phyloP scores from a whole-genome alignment of 2,329 filamentous ascomycete genomes.

The Lanzia echinophila region DNA sequence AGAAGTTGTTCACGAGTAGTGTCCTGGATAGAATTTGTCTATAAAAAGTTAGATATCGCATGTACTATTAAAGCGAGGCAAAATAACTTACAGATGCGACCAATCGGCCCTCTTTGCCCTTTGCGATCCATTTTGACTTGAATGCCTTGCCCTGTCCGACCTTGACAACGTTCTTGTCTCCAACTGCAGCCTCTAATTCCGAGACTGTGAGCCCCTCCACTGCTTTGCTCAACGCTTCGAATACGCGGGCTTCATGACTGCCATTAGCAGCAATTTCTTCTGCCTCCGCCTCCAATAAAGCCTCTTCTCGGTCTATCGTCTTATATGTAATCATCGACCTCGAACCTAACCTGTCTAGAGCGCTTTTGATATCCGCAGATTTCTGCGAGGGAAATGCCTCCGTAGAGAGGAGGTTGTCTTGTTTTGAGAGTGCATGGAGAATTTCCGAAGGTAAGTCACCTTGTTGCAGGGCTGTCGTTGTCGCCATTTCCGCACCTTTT shows the following conservation, averaged over 20 bases:
- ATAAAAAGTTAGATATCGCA: conserved; percentile 12
- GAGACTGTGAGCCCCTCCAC: conserved; percentile 75
- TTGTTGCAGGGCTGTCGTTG: conserved; percentile 33
- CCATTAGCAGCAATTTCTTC: conserved; percentile 66
- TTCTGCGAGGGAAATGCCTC: conserved; percentile 62
- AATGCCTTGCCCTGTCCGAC: conserved; percentile 94
- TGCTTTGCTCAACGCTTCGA: conserved; percentile 63
- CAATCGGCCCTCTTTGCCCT: conserved; percentile 51
- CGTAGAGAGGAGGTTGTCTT: conserved; percentile 59
- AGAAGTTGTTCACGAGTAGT: conserved; percentile 69
- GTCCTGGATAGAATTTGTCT: conserved; percentile 70
- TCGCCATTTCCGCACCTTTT: conserved; percentile 35
- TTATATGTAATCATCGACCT: conserved; percentile 85
- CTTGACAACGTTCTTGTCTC: conserved; percentile 67
- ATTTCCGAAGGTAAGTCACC: conserved; percentile 57
- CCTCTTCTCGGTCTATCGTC: conserved; percentile 72
- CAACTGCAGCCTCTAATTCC: conserved; percentile 63
- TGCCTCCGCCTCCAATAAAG: conserved; percentile 67
- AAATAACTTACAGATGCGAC: conserved; percentile 42
- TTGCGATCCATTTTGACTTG: conserved; percentile 66
- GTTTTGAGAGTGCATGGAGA: conserved; percentile 57
- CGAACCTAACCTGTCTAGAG: conserved; percentile 77
- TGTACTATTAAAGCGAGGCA: not conserved
- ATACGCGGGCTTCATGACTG: conserved; percentile 77
- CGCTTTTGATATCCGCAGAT: conserved; percentile 71